Percentiles rank a stretch among this genome's conserved stretches.
These are phyloP conservation scores for Penicillium sp. DNA, from an alignment of 2,329 filamentous ascomycete species.

Conservation along the genomic window DNA sequence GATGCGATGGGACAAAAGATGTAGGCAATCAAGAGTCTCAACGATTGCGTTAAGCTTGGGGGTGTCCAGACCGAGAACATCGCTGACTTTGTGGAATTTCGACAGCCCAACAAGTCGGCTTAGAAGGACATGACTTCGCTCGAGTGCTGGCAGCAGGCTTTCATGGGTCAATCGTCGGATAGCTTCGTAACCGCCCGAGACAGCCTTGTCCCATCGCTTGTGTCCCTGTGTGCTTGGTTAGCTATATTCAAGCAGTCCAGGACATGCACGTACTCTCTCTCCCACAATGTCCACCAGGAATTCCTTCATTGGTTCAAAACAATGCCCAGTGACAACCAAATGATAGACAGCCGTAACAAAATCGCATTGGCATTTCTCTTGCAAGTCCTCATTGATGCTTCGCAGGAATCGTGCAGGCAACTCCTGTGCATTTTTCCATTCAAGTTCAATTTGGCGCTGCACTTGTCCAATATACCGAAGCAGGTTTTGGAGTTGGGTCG, in stretches of 20 bases:
- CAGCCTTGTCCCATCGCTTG: slow-evolving; percentile 91
- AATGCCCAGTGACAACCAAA: slow-evolving; percentile 78
- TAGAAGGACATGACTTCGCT: slow-evolving; percentile 76
- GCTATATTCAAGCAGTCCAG: background rate
- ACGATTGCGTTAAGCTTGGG: slow-evolving; percentile 59
- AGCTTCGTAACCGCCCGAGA: slow-evolving; percentile 71
- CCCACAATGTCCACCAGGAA: slow-evolving; percentile 84
- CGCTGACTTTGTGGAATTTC: slow-evolving; percentile 67
- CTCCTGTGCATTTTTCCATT: slow-evolving; percentile 80
- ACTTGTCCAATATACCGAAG: slow-evolving; percentile 80
- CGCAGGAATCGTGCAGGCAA: slow-evolving; percentile 74
- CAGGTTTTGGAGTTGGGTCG: slow-evolving; percentile 81
- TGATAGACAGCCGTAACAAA: slow-evolving; percentile 79
- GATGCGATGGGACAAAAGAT: slow-evolving; percentile 69
- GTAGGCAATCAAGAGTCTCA: slow-evolving; percentile 72
- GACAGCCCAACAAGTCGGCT: slow-evolving; percentile 81
- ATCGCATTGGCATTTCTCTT: slow-evolving; percentile 60
- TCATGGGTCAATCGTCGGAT: slow-evolving; percentile 77
- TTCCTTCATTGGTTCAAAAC: slow-evolving; percentile 70
- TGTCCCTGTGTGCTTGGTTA: slow-evolving; percentile 63
- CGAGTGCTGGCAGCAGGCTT: slow-evolving; percentile 82
- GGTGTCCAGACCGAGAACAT: slow-evolving; percentile 64
- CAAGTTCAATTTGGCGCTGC: slow-evolving; percentile 71
- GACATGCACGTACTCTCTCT: slow-evolving; percentile 61
- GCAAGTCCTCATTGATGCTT: slow-evolving; percentile 72